Conservation (phyloP, 2,329 filamentous ascomycete species). For the Aspergillus cejpii region DNA sequence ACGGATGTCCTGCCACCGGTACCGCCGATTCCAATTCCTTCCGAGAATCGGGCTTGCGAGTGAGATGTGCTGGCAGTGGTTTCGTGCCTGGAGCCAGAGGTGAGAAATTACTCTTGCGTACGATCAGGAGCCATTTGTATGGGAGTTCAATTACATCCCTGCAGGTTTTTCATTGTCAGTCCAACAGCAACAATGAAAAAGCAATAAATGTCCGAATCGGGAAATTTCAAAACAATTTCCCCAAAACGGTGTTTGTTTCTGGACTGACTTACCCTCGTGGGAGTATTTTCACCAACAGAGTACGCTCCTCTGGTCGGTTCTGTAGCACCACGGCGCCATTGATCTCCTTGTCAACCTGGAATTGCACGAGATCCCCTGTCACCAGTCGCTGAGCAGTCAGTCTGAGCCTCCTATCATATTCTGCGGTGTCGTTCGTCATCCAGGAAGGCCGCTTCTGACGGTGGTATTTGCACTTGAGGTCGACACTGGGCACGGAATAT, state of each 20-base stretch:
- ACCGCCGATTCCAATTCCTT: slow-evolving; percentile 55
- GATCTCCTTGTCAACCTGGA: slow-evolving; percentile 79
- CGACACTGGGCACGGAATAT: slow-evolving; percentile 84
- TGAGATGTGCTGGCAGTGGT: slow-evolving; percentile 44
- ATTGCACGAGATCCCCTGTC: slow-evolving; percentile 71
- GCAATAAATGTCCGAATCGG: slow-evolving; percentile 6
- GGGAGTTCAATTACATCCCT: slow-evolving; percentile 56
- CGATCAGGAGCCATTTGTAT: slow-evolving; percentile 45
- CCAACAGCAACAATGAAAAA: neutral
- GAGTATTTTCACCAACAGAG: slow-evolving; percentile 70
- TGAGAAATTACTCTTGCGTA: slow-evolving; percentile 45
- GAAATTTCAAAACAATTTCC: slow-evolving; percentile 7
- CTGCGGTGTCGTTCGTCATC: slow-evolving; percentile 60
- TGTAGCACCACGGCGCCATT: slow-evolving; percentile 85
- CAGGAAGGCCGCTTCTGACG: slow-evolving; percentile 78
- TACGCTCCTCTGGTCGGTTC: slow-evolving; percentile 69
- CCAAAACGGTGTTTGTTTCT: neutral
- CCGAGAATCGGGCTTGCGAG: slow-evolving; percentile 46
- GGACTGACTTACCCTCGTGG: slow-evolving; percentile 66
- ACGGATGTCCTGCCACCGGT: slow-evolving; percentile 59
- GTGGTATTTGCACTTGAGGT: slow-evolving; percentile 93
- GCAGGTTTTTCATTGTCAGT: too few species aligned
- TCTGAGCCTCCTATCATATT: slow-evolving; percentile 61
- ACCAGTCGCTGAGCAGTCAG: slow-evolving; percentile 62
- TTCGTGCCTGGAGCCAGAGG: slow-evolving; percentile 43